phyloP scores from a whole-genome alignment of 176 grass and related monocot species.

The Melocanna baccifera region DNA sequence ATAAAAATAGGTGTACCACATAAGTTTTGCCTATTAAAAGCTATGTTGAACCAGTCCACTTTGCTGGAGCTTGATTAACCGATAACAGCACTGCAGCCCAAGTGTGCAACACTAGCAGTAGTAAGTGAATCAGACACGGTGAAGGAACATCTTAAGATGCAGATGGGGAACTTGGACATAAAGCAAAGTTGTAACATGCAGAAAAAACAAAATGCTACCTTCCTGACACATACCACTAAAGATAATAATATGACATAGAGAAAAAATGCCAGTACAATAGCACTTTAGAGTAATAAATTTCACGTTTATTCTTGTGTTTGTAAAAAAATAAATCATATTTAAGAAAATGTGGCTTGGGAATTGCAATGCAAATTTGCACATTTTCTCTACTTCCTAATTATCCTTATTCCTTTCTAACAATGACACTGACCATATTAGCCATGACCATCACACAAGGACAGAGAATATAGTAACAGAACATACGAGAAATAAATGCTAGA shows the following conservation, averaged over 20 bases:
- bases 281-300: not conserved
- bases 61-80: not conserved
- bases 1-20: not conserved
- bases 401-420: not conserved
- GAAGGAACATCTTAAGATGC: not conserved
- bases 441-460: not conserved
- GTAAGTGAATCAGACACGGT: not conserved
- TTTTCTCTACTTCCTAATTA: not conserved
- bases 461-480: not conserved
- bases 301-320: not conserved
- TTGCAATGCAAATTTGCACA: not conserved
- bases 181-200: not conserved
- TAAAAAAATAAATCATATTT: not conserved
- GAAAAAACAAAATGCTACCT: not conserved
- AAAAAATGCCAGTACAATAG: not conserved
- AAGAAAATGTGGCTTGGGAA: not conserved
- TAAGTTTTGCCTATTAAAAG: not conserved
- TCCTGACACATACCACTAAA: not conserved
- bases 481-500: not conserved
- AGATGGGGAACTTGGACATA: not conserved
- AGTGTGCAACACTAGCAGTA: not conserved
- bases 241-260: not conserved
- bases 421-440: not conserved
- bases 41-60: not conserved
- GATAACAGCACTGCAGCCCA: not conserved